phyloP scores from a whole-genome alignment of 2,329 filamentous ascomycete species.

The Ophiocordyceps unilateralis region DNA sequence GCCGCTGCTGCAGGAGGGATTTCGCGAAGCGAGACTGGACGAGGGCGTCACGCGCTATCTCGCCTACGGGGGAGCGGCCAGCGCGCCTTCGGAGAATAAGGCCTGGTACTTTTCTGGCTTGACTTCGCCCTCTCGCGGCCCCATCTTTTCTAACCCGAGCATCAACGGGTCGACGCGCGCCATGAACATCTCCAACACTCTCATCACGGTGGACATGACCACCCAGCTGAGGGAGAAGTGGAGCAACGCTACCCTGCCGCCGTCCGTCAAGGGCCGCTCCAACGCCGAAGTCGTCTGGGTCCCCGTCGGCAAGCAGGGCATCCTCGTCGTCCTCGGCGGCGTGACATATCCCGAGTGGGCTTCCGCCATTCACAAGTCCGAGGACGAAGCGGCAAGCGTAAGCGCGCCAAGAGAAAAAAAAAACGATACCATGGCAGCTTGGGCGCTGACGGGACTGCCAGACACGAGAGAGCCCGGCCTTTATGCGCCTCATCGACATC shows the following conservation, averaged over 20 bases:
- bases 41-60: slow-evolving; percentile 39
- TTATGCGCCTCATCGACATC: slow-evolving; percentile 56
- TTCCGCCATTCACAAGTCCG: slow-evolving; percentile 8
- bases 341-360: slow-evolving; percentile 43
- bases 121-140: slow-evolving; percentile 29
- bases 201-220: slow-evolving; percentile 45
- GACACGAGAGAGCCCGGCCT: slow-evolving; percentile 47
- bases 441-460: slow-evolving; percentile 13
- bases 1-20: slow-evolving; percentile 24
- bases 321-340: slow-evolving; percentile 62
- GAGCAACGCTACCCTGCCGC: slow-evolving; percentile 36
- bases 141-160: slow-evolving; percentile 22
- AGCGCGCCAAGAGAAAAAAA: slow-evolving; percentile 2
- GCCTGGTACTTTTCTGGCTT: slow-evolving; percentile 57
- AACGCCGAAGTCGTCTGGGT: slow-evolving; percentile 56
- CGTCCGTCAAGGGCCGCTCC: slow-evolving; percentile 33
- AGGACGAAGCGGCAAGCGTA: slow-evolving; percentile 16
- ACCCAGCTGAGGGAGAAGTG: slow-evolving; percentile 32
- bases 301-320: slow-evolving; percentile 58
- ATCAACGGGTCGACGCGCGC: slow-evolving; percentile 19
- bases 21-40: slow-evolving; percentile 22
- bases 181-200: slow-evolving; percentile 30
- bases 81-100: slow-evolving; percentile 50
- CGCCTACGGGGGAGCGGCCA: slow-evolving; percentile 45
- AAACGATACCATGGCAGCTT: neutral